Conservation (phyloP, 2,329 filamentous ascomycete species). For the Podosphaera xanthii region DNA sequence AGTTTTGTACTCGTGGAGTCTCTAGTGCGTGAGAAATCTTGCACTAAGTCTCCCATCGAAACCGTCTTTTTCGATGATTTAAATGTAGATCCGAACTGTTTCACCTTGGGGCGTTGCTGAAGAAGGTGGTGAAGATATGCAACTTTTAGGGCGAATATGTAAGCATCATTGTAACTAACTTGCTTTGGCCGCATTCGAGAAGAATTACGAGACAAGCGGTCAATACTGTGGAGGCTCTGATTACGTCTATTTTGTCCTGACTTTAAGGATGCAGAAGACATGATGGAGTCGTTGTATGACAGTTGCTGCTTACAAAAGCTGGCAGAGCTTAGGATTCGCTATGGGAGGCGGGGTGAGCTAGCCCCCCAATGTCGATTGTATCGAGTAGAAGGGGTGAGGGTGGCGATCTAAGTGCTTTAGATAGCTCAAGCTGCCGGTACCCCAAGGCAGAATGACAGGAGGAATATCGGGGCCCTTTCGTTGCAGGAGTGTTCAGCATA, state of each 20-base stretch:
- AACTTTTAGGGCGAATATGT: constrained; percentile 71
- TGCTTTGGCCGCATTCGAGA: constrained; percentile 25
- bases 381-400: not conserved
- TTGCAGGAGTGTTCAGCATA: not conserved
- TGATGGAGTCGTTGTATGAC: constrained; percentile 4
- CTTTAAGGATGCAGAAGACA: constrained; percentile 14
- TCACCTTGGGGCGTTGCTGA: constrained; percentile 70
- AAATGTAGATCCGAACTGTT: constrained; percentile 56
- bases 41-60: constrained; percentile 67
- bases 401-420: not conserved
- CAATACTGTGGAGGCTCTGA: constrained; percentile 12
- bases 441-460: not conserved
- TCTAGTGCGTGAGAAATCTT: constrained; percentile 49
- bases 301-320: not conserved
- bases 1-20: constrained; percentile 49
- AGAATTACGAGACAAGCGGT: constrained; percentile 12
- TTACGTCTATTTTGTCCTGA: constrained; percentile 13
- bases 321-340: not conserved
- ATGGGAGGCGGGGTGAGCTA: not conserved
- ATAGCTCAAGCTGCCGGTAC: not conserved
- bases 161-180: constrained; percentile 57
- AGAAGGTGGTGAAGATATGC: constrained; percentile 86
- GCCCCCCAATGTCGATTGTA: not conserved
- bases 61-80: constrained; percentile 40
- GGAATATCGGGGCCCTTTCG: not conserved